These are phyloP conservation scores for Tribonema minus DNA, from an alignment of 108 stramenopile genomes.

Conservation along the genomic window DNA sequence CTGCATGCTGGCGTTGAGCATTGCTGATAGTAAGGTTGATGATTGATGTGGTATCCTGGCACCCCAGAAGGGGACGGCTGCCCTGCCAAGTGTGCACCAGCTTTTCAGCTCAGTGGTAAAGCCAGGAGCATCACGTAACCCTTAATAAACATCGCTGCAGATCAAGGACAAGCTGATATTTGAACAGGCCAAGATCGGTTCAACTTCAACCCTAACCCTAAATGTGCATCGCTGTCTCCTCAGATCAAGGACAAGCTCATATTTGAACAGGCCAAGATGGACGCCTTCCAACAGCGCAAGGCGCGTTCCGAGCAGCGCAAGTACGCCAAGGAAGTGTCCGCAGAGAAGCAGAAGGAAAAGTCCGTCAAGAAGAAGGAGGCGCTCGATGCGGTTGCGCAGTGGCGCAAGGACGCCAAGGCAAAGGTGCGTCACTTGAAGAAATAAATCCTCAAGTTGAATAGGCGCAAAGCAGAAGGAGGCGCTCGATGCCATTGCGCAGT, in stretches of 20 bases:
- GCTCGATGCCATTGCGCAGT: conserved; percentile 74
- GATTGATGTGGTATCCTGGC: too few relatives aligned
- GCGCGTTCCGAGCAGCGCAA: conserved; percentile 67
- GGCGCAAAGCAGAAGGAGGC: conserved; percentile 61
- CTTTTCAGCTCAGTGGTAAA: too few relatives aligned
- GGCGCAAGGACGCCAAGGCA: conserved; percentile 65
- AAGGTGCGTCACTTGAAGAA: conserved; percentile 2
- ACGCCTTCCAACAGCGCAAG: conserved; percentile 86
- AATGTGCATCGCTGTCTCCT: too few relatives aligned
- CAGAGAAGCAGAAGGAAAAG: conserved; percentile 81
- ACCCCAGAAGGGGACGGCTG: too few relatives aligned
- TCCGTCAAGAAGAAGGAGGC: conserved; percentile 75
- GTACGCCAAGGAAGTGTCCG: conserved; percentile 71
- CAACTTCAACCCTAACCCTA: too few relatives aligned
- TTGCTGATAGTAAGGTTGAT: too few relatives aligned
- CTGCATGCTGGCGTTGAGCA: too few relatives aligned
- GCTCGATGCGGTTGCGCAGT: conserved; percentile 74
- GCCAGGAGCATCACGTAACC: too few relatives aligned
- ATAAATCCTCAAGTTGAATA: not conserved
- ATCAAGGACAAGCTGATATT: conserved; percentile 95
- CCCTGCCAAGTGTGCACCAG: too few relatives aligned
- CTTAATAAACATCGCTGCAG: too few relatives aligned
- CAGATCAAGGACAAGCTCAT: conserved; percentile 95
- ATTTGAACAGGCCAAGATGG: conserved; percentile 95
- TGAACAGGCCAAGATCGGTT: conserved; percentile 94